Evolutionary conservation across 106 monocot species (phyloP), one percentile per base, ranked within the genome.

Genomic region (Ottelia alismoides): DNA sequence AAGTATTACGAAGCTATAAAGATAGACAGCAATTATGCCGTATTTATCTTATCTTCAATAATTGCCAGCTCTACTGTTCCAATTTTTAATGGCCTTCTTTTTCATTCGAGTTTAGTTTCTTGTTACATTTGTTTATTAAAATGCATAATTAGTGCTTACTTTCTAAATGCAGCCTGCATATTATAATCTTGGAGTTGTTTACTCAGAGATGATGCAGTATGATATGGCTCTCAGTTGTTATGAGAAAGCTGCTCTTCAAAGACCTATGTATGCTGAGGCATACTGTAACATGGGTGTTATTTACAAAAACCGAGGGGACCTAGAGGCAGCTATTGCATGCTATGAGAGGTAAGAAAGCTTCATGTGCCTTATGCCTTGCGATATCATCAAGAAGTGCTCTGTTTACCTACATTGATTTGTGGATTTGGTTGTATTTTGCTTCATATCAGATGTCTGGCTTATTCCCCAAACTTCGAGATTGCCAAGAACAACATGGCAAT

Each of bases 221-320:
- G n/a, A n/a, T n/a, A n/a, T n/a, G n/a, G n/a, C n/a, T n/a, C n/a
- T n/a, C n/a, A n/a, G n/a, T n/a, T n/a, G n/a, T n/a, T n/a, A n/a
- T n/a, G n/a, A n/a, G n/a, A n/a, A n/a, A n/a, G n/a, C n/a, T n/a
- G n/a, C n/a, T 91, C 12, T 91, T 26, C 72, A 81, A 52, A 81
- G 85, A 45, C 91, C 91, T 6, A 78, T 91, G 75, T 91, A 91
- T 91, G 91, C 91, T 51, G 91, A 91, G 67, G 85, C 91, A 59
- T 91, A 85, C 45, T 91, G 91, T 66, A 91, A 91, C 57, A 91
- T 91, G 91, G 91, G 91, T 14, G 91, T 91, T 45, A 91, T 91
- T n/a, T n/a, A n/a, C n/a, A n/a, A n/a, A n/a, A n/a, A n/a, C n/a
- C n/a, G n/a, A n/a, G n/a, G n/a, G n/a, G 91, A 91, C 28, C 57